Conservation (phyloP, 148 eudicot genomes). For the Oxyria digyna region DNA sequence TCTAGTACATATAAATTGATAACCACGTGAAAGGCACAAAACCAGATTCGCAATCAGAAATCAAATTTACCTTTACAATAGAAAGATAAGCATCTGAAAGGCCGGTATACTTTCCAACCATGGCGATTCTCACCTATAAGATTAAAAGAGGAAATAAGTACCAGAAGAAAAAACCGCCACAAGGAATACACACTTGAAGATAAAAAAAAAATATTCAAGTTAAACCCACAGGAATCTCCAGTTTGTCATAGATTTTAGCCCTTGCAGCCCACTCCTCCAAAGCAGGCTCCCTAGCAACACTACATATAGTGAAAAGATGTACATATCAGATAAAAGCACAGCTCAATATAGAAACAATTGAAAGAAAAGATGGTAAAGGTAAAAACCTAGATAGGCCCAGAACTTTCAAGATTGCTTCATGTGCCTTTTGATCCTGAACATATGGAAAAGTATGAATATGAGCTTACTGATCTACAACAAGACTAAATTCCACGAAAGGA, state of each 20-base stretch:
- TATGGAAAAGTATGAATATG: neutral
- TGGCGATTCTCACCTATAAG: conserved; percentile 78
- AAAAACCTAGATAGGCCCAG: conserved; percentile 64
- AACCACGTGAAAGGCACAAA: too few species aligned
- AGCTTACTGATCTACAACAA: neutral
- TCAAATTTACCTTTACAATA: conserved; percentile 54
- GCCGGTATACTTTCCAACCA: conserved; percentile 98
- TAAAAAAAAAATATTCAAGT: neutral
- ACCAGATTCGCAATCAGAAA: neutral
- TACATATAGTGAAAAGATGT: conserved; percentile 14
- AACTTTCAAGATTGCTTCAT: conserved; percentile 82
- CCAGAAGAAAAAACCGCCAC: neutral
- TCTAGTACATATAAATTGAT: too few species aligned
- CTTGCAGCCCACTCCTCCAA: conserved; percentile 75
- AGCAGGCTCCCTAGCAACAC: conserved; percentile 52
- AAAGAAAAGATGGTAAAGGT: conserved; percentile 4
- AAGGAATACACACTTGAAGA: neutral
- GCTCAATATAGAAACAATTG: neutral
- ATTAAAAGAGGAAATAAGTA: conserved; percentile 2
- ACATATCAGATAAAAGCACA: neutral
- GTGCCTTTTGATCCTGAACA: conserved; percentile 80
- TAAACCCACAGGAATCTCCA: conserved; percentile 55
- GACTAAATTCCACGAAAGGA: neutral
- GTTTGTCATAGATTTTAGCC: conserved; percentile 54
- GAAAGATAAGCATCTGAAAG: conserved; percentile 96